Percentiles rank a stretch among this genome's conserved stretches.
Conservation (phyloP, 75 land plant species). For the Chamaecyparis obtusa region DNA sequence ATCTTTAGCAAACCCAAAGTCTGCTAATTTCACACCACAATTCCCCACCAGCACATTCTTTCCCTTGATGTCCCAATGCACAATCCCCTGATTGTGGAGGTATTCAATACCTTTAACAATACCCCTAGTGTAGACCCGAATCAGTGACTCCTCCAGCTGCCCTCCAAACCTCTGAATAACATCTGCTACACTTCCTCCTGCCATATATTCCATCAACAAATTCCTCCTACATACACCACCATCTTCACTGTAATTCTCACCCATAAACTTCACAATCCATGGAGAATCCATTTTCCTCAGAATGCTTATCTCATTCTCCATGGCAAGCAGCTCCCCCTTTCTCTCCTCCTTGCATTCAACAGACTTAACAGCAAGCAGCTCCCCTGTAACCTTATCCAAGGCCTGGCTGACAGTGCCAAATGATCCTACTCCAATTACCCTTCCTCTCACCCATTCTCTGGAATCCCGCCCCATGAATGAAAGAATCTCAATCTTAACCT, state of each 20-base stretch:
- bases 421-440: constrained; percentile 41
- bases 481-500: not conserved
- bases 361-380: constrained; percentile 59
- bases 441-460: constrained; percentile 40
- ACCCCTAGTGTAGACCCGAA: constrained; percentile 27
- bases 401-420: constrained; percentile 48
- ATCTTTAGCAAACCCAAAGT: constrained; percentile 59
- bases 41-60: constrained; percentile 39
- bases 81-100: constrained; percentile 41
- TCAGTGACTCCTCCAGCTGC: constrained; percentile 29
- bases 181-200: constrained; percentile 56
- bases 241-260: constrained; percentile 12
- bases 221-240: constrained; percentile 24
- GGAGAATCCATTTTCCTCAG: constrained; percentile 32
- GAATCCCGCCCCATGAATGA: not conserved
- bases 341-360: constrained; percentile 4
- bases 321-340: constrained; percentile 4
- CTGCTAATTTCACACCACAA: constrained; percentile 45
- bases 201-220: constrained; percentile 63
- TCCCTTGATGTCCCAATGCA: constrained; percentile 75
- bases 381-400: constrained; percentile 34
- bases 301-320: constrained; percentile 44
- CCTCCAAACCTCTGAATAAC: constrained; percentile 43
- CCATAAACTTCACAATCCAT: constrained; percentile 36
- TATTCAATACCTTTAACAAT: constrained; percentile 35